These are phyloP conservation scores for Allantophomopsis cytisporea DNA, from an alignment of 2,329 filamentous ascomycete genomes.

Conservation along the genomic window DNA sequence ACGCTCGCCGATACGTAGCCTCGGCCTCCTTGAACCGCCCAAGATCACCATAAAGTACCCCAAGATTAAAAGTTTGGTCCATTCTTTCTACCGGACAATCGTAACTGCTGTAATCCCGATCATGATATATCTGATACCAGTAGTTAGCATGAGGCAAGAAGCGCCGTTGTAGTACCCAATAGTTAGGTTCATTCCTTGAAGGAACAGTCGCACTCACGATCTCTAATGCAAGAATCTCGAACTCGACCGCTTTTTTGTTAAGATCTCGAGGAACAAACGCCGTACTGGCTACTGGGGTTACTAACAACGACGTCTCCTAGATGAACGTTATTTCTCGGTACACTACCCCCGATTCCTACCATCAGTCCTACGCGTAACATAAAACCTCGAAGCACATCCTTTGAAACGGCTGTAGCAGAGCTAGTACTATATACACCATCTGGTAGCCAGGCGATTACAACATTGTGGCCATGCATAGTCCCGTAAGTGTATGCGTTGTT, in stretches of 20 bases:
- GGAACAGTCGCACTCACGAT: too few species aligned
- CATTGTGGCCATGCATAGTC: slow-evolving; percentile 16
- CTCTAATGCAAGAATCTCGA: too few species aligned
- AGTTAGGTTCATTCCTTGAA: too few species aligned
- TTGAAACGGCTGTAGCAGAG: slow-evolving; percentile 18
- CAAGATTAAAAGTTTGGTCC: too few species aligned
- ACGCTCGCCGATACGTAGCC: too few species aligned
- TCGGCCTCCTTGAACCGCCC: too few species aligned
- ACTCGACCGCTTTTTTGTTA: neutral
- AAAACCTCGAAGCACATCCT: slow-evolving; percentile 18
- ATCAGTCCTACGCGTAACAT: slow-evolving; percentile 23
- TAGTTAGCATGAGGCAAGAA: too few species aligned
- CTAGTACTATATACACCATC: slow-evolving; percentile 19
- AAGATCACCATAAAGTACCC: too few species aligned
- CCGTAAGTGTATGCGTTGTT: slow-evolving; percentile 13
- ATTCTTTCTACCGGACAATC: too few species aligned
- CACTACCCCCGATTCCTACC: slow-evolving; percentile 24
- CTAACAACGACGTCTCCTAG: slow-evolving; percentile 5
- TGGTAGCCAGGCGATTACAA: slow-evolving; percentile 19
- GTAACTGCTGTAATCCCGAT: too few species aligned
- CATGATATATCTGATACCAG: too few species aligned
- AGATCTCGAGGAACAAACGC: slow-evolving; percentile 2
- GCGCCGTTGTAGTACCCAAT: too few species aligned
- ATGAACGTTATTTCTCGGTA: slow-evolving; percentile 3
- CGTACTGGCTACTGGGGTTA: slow-evolving; percentile 2